These are phyloP conservation scores for Xylariomycetidae sp. DNA, from an alignment of 2,329 filamentous ascomycete species.

Conservation along the genomic window DNA sequence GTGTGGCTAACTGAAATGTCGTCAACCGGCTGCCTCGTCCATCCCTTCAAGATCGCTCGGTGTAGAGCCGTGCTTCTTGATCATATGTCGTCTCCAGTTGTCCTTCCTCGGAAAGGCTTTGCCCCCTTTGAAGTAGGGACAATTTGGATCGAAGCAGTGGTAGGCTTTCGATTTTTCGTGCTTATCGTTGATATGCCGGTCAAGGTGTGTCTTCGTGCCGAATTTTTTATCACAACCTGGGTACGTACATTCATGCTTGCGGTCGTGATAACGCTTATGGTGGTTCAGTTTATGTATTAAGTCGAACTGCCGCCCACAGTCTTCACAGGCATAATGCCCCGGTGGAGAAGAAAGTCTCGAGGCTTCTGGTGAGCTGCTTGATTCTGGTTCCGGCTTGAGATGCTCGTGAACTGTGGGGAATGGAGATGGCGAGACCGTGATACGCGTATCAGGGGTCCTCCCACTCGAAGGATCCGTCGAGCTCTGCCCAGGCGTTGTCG, in stretches of 20 bases:
- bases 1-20: slow-evolving; percentile 1
- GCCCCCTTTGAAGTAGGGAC: slow-evolving; percentile 54
- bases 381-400: slow-evolving; percentile 19
- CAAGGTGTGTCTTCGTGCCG: slow-evolving; percentile 57
- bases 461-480: slow-evolving; percentile 25
- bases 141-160: slow-evolving; percentile 50
- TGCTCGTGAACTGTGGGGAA: slow-evolving; percentile 15
- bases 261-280: slow-evolving; percentile 58
- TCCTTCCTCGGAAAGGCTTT: slow-evolving; percentile 59
- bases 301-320: slow-evolving; percentile 46
- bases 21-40: slow-evolving; percentile 19
- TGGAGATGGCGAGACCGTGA: slow-evolving; percentile 27
- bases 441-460: slow-evolving; percentile 27
- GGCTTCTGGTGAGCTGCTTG: slow-evolving; percentile 22
- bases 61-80: slow-evolving; percentile 46
- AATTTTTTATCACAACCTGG: slow-evolving; percentile 50
- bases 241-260: slow-evolving; percentile 41
- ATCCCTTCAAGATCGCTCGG: slow-evolving; percentile 20
- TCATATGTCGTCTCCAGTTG: slow-evolving; percentile 60
- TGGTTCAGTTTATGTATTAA: slow-evolving; percentile 59
- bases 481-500: slow-evolving; percentile 24
- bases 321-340: slow-evolving; percentile 30
- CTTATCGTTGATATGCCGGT: slow-evolving; percentile 59
- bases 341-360: slow-evolving; percentile 18
- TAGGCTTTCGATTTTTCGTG: slow-evolving; percentile 57